Conservation (phyloP, 805 yeast genomes). For the Naumovozyma baii region DNA sequence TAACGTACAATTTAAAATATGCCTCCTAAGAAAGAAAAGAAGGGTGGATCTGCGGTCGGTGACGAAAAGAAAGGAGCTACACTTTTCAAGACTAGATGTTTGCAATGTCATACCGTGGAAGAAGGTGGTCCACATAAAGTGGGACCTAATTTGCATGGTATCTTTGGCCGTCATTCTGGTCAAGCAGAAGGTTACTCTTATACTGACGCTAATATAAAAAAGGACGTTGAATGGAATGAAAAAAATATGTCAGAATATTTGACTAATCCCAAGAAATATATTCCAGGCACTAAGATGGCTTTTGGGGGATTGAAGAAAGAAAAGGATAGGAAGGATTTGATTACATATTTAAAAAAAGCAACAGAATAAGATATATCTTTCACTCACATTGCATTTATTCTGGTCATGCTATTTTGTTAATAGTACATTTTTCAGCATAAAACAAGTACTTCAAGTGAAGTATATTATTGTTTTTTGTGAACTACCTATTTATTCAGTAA, state of each 20-base stretch:
- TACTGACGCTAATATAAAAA: slow-evolving; percentile 97
- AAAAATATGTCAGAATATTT: slow-evolving; percentile 90
- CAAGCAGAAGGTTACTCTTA: slow-evolving; percentile 86
- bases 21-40: background rate
- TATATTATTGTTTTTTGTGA: too few relatives aligned
- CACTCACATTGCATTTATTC: too few relatives aligned
- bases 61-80: slow-evolving; percentile 93
- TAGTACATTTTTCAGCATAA: too few relatives aligned
- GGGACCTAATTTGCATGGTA: slow-evolving; percentile 96
- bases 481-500: background rate
- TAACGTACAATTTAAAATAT: background rate
- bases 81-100: slow-evolving; percentile 96
- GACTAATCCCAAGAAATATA: slow-evolving; percentile 99
- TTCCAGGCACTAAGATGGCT: slow-evolving; percentile 99
- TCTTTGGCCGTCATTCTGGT: slow-evolving; percentile 89
- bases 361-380: slow-evolving; percentile 37
- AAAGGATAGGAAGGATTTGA: slow-evolving; percentile 95
- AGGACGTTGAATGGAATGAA: slow-evolving; percentile 81
- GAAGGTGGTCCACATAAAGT: slow-evolving; percentile 96
- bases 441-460: too few relatives aligned
- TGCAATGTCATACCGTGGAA: slow-evolving; percentile 97
- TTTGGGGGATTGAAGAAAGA: slow-evolving; percentile 99
- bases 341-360: slow-evolving; percentile 67
- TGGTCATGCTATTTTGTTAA: too few relatives aligned
- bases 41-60: slow-evolving; percentile 34